Evolutionary conservation across 2,329 filamentous ascomycete genomes (phyloP).

Genomic region (Chaetomium sp.): DNA sequence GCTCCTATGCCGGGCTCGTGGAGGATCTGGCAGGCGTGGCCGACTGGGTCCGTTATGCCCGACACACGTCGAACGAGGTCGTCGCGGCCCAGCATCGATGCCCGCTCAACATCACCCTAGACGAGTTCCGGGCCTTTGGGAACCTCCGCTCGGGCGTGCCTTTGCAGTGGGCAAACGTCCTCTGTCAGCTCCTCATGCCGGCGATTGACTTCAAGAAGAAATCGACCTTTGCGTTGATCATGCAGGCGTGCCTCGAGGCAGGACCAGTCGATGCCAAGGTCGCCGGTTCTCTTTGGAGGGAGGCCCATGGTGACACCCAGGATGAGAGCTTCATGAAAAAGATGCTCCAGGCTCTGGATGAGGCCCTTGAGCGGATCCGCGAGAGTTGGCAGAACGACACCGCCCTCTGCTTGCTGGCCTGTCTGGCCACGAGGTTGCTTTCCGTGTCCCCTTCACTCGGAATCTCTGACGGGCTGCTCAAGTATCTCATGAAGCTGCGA

Average conservation of each 20-base stretch:
- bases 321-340: conserved; percentile 26
- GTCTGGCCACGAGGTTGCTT: conserved; percentile 37
- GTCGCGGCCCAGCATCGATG: conserved; percentile 44
- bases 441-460: conserved; percentile 30
- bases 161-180: conserved; percentile 52
- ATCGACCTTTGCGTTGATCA: conserved; percentile 41
- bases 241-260: conserved; percentile 46
- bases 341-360: conserved; percentile 30
- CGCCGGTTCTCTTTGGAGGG: conserved; percentile 23
- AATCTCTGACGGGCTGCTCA: too few relatives aligned
- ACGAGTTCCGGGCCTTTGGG: conserved; percentile 49
- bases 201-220: conserved; percentile 44
- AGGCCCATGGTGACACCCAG: conserved; percentile 31
- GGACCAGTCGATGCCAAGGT: conserved; percentile 28
- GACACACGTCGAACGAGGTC: conserved; percentile 40
- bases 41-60: conserved; percentile 12
- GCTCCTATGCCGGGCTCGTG: too few relatives aligned
- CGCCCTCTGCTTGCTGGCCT: conserved; percentile 34
- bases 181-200: conserved; percentile 42
- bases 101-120: conserved; percentile 40
- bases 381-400: conserved; percentile 46
- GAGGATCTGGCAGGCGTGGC: too few relatives aligned
- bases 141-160: conserved; percentile 40
- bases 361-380: conserved; percentile 31
- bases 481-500: conserved; percentile 30